phyloP scores from a whole-genome alignment of 2,329 filamentous ascomycete genomes.

The Aureobasidium zeae region DNA sequence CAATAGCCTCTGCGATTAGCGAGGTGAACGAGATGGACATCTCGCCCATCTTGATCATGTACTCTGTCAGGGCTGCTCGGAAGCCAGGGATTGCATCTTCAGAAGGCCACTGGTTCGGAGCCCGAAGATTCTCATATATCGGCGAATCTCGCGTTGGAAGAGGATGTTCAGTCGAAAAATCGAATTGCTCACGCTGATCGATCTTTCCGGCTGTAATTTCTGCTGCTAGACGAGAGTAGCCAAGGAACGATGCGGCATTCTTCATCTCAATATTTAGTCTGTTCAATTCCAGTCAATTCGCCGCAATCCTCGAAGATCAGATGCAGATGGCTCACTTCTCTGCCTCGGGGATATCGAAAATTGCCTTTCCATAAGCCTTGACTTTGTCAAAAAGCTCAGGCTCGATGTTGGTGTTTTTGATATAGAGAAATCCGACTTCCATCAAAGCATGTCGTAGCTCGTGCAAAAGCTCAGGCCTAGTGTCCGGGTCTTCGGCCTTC shows the following conservation, averaged over 20 bases:
- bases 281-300: not conserved
- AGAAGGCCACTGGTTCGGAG: slow-evolving; percentile 72
- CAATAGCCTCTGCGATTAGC: slow-evolving; percentile 76
- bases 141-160: slow-evolving; percentile 54
- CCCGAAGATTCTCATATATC: slow-evolving; percentile 63
- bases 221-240: slow-evolving; percentile 42
- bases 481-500: slow-evolving; percentile 50
- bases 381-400: slow-evolving; percentile 56
- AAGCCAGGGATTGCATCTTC: slow-evolving; percentile 55
- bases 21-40: slow-evolving; percentile 67
- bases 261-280: slow-evolving; percentile 44
- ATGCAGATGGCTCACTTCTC: slow-evolving; percentile 51
- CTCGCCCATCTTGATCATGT: slow-evolving; percentile 65
- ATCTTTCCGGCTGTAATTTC: slow-evolving; percentile 61
- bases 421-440: slow-evolving; percentile 81
- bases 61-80: slow-evolving; percentile 58
- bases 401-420: slow-evolving; percentile 68
- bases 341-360: slow-evolving; percentile 66
- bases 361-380: slow-evolving; percentile 56
- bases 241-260: slow-evolving; percentile 40
- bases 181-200: slow-evolving; percentile 80
- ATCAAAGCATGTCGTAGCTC: slow-evolving; percentile 67
- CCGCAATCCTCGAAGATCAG: not conserved
- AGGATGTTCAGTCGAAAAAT: slow-evolving; percentile 71
- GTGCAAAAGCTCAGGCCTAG: slow-evolving; percentile 63